Percentiles rank a stretch among this genome's conserved stretches.
phyloP scores from a whole-genome alignment of 306 rosid species.

The Casuarina glauca region DNA sequence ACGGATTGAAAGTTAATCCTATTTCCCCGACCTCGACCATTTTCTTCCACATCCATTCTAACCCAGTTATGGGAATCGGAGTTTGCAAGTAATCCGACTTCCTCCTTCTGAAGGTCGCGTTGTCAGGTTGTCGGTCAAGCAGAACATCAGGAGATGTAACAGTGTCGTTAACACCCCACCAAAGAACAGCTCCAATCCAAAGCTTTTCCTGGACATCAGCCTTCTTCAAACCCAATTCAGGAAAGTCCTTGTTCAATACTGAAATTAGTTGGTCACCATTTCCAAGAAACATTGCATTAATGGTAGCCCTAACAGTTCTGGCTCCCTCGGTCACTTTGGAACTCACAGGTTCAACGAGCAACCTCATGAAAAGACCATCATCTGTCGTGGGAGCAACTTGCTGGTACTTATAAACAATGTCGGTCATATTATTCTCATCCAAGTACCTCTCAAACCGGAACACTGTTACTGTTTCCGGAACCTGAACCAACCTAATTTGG shows the following conservation, averaged over 20 bases:
- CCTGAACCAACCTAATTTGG: conserved; percentile 50
- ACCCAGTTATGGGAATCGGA: conserved; percentile 49
- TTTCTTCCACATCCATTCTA: conserved; percentile 48
- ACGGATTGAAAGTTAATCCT: conserved; percentile 67
- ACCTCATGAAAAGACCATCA: conserved; percentile 56
- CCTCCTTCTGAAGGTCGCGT: conserved; percentile 37
- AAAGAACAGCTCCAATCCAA: conserved; percentile 62
- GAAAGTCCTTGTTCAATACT: conserved; percentile 48
- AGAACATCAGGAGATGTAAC: conserved; percentile 35
- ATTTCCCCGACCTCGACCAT: conserved; percentile 58
- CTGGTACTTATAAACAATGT: conserved; percentile 64
- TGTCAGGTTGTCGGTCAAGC: conserved; percentile 47
- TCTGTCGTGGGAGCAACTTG: conserved; percentile 46
- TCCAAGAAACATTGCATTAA: conserved; percentile 53
- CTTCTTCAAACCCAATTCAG: conserved; percentile 47
- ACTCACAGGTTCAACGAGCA: conserved; percentile 43
- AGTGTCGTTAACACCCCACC: conserved; percentile 47
- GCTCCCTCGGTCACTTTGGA: conserved; percentile 14
- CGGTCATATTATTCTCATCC: conserved; percentile 49
- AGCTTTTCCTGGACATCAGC: conserved; percentile 50
- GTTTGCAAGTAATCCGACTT: conserved; percentile 70
- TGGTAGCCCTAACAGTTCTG: conserved; percentile 40
- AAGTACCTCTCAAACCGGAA: conserved; percentile 38
- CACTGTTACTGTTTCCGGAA: conserved; percentile 58
- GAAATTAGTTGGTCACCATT: conserved; percentile 38